A percentile compares a stretch with the other conserved stretches of the same genome.
Conservation (phyloP, 2,329 filamentous ascomycete species). For the Phaeosphaeriaceae sp. region DNA sequence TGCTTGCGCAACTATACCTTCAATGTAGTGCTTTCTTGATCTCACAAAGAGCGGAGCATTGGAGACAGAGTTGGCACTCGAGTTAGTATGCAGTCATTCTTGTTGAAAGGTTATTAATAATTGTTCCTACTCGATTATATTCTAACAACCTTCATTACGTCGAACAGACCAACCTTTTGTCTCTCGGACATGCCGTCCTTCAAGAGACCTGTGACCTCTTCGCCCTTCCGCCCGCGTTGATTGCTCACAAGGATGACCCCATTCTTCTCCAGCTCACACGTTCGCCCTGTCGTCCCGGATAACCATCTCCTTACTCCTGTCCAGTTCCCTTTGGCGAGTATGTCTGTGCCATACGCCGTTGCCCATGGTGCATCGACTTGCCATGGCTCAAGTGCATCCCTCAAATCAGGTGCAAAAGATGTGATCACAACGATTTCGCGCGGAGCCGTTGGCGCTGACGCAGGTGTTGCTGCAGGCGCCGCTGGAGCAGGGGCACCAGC, state of each 20-base stretch:
- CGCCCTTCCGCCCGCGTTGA: slow-evolving; percentile 52
- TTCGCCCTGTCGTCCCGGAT: slow-evolving; percentile 56
- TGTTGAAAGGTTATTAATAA: not conserved
- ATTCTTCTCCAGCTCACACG: slow-evolving; percentile 48
- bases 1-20: not conserved
- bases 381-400: slow-evolving; percentile 57
- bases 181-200: slow-evolving; percentile 35
- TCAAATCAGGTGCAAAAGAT: slow-evolving; percentile 64
- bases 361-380: slow-evolving; percentile 57
- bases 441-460: slow-evolving; percentile 1
- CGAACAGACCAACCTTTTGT: slow-evolving; percentile 34
- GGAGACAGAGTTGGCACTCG: not conserved
- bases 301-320: slow-evolving; percentile 50
- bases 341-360: slow-evolving; percentile 62
- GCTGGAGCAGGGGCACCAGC: slow-evolving; percentile 5
- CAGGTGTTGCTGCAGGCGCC: not conserved
- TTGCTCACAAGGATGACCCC: slow-evolving; percentile 52
- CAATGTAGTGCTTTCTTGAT: no score
- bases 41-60: no score
- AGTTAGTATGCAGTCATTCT: no score
- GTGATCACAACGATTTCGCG: slow-evolving; percentile 58
- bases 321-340: slow-evolving; percentile 56
- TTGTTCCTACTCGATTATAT: slow-evolving; percentile 9
- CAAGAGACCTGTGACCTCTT: slow-evolving; percentile 32
- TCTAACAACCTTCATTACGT: slow-evolving; percentile 33